Base-by-base conservation (phyloP, 805 yeast species). In the Komagataella pastoris region DNA sequence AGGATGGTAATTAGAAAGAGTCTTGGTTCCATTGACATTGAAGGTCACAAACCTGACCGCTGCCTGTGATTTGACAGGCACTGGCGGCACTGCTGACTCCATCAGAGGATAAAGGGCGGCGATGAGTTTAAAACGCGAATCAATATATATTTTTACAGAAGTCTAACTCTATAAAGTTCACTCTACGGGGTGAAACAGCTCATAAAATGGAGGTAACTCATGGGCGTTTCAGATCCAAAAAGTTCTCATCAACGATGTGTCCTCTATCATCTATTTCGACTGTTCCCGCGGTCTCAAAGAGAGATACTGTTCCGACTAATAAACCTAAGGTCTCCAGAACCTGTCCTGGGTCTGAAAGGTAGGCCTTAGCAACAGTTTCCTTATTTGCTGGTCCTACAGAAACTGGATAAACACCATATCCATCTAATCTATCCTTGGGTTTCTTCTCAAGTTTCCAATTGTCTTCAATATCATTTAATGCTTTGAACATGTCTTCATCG, bases 401-500 rank as follows among this genome's bases (percentile, higher is more conserved):
- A 36, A 88, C 89, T 0, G 97, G 90, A 63, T 80, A 85, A 49
- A 89, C 69, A 14, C 91, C 86, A 64, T 77, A 77, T 48, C 73
- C 63, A 30, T 76, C 79, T 58, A 70, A 72, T n/a, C 64, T 58
- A 58, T 80, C 77, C 52, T 65, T 66, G 2, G 71, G 68, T 45
- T 70, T 63, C 6, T 69, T 67, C 2, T 69, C 64, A 7, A 62
- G 63, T 54, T 66, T 68, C 84, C 85, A 80, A 23, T 65, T 61
- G 2, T 63, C 60, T 59, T 84, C 88, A 57, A 87, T 79, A 2
- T 70, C 72, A 53, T 81, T 78, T 59, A 93, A 71, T 24, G 91
- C 83, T 54, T 72, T 75, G 66, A 93, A 93, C 99, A 93, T 93
- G 62, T 93, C 99, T 66, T 93, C 99, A 66, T 93, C 99, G 0